Evolutionary conservation across 2,329 filamentous ascomycete species (phyloP), one percentile per base, ranked within the genome.

Genomic region (Fusarium chlamydosporum): DNA sequence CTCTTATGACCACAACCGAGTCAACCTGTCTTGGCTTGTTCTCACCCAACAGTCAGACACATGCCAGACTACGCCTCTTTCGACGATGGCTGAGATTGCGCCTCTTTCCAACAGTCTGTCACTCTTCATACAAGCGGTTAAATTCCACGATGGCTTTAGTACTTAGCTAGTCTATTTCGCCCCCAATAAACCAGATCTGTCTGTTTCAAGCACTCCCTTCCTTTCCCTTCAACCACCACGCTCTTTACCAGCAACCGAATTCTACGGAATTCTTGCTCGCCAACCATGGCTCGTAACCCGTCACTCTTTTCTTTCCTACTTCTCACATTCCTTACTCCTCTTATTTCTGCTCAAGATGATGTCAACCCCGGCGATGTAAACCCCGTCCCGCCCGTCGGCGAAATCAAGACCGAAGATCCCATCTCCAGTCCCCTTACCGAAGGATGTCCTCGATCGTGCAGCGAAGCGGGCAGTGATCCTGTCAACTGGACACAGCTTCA

Each of bases 401-500:
- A 72, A 38, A 70, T 72, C 70, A 61, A 72, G 54, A 64, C 59
- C 31, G 70, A 70, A 18, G 71, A 74, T n/a, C 59, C 71, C n/a
- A 71, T 74, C 40, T 67, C 71, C 6, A 70, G 61, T 16, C 71
- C 72, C 11, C 63, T 74, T 10, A 69, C 56, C 7, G 63, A 73
- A 11, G 72, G 72, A 48, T 74, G 72, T 47, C 72, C 72, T 26
- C 60, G 69, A 29, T 18, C 56, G 1, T 74, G 72, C 53, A 40
- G 52, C 26, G 51, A 61, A 8, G 67, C 69, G 10, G 72, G 72
- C 2, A 55, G 34, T 8, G 69, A 74, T 16, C 69, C 72, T 4
- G 54, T 61, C 46, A 72, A 70, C 31, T 74, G 72, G 72, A 74
- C 72, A 2, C 69, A 74, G 45, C 16, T 74, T 8, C 72, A 74